Base-by-base conservation (phyloP, 306 rosid genomes). In the Acacia acuminata region DNA sequence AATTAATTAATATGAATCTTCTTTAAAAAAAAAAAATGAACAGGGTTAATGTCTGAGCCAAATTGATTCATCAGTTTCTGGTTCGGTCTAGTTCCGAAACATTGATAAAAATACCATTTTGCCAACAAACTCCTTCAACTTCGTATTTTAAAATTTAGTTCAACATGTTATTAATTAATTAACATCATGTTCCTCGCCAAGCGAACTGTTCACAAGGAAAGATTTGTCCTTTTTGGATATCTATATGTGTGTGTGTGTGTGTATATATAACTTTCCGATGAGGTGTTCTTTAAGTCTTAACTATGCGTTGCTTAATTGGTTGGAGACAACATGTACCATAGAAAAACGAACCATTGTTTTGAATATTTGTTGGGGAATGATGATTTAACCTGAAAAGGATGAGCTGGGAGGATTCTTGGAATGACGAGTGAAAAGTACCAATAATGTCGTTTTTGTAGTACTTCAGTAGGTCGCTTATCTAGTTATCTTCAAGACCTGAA, bases 61-160 rank as follows among this genome's bases (percentile, higher is more conserved):
- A 4, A 32, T 32, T 32, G 36, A 3, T 32, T 32, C 36, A 32
- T 32, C 4, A 3, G 36, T 3, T 32, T 32, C 36, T 2, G 4
- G 36, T 32, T 2, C 4, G 36, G 36, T 3, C 4, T 3, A 32
- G 36, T 32, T 32, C 4, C 0, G 36, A 32, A 32, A 32, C 36
- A 32, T 32, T 32, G 36, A 32, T 32, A 32, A 32, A 7, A 16
- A 19, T 6, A 76, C 76, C 66, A 45, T 2, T 10, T 45, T 56
- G 12, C 77, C 70, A 60, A 36, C 81, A 80, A 76, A 80, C 58
- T 61, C 68, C 16, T 58, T 58, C 3, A 24, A 58, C 65, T 58
- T 58, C 5, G 32, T 58, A 58, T 58, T 22, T 58, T 22, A 58
- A 58, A 58, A 22, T 40, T 40, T 50, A 42, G 32, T 17, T 63